Percentiles rank a stretch among this genome's conserved stretches.
Conservation (phyloP, 257 asterid genomes). For the Ilex asprella region DNA sequence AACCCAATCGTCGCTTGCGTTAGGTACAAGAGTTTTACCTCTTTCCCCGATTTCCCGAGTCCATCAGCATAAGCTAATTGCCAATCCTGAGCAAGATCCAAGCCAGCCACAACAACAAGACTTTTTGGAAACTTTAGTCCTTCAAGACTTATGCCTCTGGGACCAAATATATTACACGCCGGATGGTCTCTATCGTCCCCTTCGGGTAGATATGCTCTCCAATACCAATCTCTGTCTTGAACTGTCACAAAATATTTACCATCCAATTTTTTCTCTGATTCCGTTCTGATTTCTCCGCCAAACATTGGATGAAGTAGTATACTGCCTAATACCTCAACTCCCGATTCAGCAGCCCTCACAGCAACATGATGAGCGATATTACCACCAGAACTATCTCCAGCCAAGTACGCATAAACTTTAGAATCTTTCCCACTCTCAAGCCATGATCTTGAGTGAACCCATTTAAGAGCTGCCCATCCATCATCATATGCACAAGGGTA, state of each 20-base stretch:
- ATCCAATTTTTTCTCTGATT: constrained; percentile 54
- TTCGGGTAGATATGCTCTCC: constrained; percentile 76
- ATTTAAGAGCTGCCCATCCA: constrained; percentile 73
- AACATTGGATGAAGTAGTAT: constrained; percentile 71
- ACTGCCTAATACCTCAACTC: constrained; percentile 50
- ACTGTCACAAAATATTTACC: constrained; percentile 68
- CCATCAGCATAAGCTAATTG: constrained; percentile 67
- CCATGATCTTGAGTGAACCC: constrained; percentile 68
- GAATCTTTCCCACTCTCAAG: constrained; percentile 46
- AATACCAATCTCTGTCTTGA: constrained; percentile 83
- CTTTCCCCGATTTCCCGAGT: constrained; percentile 34
- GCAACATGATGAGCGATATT: constrained; percentile 84
- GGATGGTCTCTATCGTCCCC: constrained; percentile 85
- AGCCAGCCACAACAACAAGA: constrained; percentile 74
- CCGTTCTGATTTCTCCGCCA: constrained; percentile 68
- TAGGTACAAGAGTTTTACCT: constrained; percentile 50
- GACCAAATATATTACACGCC: constrained; percentile 75
- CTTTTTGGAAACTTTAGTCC: constrained; percentile 50
- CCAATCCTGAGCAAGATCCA: constrained; percentile 84
- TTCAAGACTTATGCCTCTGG: constrained; percentile 35
- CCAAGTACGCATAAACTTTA: constrained; percentile 48
- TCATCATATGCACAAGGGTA: constrained; percentile 82
- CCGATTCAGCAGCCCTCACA: constrained; percentile 51
- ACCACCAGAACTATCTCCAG: constrained; percentile 88
- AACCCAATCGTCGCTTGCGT: constrained; percentile 79